These are phyloP conservation scores for Ascochyta pisi DNA, from an alignment of 2,329 filamentous ascomycete genomes.

Conservation along the genomic window DNA sequence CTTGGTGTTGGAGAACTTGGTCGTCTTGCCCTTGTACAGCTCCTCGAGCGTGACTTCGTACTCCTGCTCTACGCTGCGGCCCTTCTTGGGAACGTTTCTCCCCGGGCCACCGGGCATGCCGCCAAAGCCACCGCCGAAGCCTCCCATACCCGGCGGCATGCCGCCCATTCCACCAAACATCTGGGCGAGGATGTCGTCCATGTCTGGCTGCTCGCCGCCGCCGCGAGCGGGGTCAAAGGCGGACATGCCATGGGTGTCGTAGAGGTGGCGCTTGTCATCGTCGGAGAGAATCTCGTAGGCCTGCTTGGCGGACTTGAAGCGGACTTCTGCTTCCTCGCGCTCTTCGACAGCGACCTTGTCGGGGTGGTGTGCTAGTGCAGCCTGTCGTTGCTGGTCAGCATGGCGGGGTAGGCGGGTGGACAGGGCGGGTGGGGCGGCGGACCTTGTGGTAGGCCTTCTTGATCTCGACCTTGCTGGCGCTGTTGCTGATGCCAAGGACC, in stretches of 20 bases:
- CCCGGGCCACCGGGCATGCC: constrained; percentile 60
- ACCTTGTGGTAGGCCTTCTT: constrained; percentile 98
- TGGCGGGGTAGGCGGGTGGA: constrained; percentile 17
- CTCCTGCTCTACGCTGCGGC: constrained; percentile 84
- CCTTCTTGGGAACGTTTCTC: constrained; percentile 64
- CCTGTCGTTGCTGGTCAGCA: constrained; percentile 57
- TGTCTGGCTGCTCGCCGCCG: constrained; percentile 72
- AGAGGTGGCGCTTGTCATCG: constrained; percentile 89
- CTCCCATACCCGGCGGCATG: constrained; percentile 63
- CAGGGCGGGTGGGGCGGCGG: constrained; percentile 28
- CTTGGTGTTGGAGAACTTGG: constrained; percentile 95
- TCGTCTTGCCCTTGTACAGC: constrained; percentile 97
- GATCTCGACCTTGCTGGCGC: constrained; percentile 79
- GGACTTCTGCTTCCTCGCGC: constrained; percentile 83
- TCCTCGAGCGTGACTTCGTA: constrained; percentile 94
- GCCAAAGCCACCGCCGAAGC: constrained; percentile 66
- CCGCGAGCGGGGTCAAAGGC: constrained; percentile 83
- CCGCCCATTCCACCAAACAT: constrained; percentile 74
- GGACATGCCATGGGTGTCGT: constrained; percentile 94
- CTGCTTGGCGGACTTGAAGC: constrained; percentile 91
- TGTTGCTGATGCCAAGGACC: constrained; percentile 76
- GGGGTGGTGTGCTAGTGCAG: constrained; percentile 86
- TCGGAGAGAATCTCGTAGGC: constrained; percentile 98
- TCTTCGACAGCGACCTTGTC: constrained; percentile 92
- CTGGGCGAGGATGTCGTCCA: constrained; percentile 90